Evolutionary conservation across 2,329 filamentous ascomycete genomes (phyloP).

Genomic region (Clarireedia paspali): DNA sequence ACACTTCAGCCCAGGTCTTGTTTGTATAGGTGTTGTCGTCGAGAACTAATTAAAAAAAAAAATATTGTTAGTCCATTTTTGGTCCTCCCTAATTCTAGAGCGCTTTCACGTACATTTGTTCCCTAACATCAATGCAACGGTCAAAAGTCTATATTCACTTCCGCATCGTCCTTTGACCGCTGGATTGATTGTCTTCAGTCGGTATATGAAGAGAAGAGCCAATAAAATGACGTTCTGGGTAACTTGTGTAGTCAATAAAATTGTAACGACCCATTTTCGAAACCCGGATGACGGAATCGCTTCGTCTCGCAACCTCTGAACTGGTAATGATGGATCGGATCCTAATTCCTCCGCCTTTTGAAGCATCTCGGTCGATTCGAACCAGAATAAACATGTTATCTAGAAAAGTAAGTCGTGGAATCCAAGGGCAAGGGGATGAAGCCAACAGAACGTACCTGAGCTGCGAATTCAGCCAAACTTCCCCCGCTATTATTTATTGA

Average conservation of each 20-base stretch:
- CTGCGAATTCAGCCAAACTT: slow-evolving; percentile 74
- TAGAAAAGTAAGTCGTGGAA: slow-evolving; percentile 33
- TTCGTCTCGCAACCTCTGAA: slow-evolving; percentile 56
- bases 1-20: slow-evolving; percentile 98
- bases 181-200: slow-evolving; percentile 84
- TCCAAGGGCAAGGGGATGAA: neutral
- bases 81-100: neutral
- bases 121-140: slow-evolving; percentile 92
- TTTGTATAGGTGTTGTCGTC: slow-evolving; percentile 99
- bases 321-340: slow-evolving; percentile 31
- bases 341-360: slow-evolving; percentile 56
- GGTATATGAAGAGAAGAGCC: slow-evolving; percentile 85
- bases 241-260: slow-evolving; percentile 90
- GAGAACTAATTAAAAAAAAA: slow-evolving; percentile 48
- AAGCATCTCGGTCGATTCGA: slow-evolving; percentile 77
- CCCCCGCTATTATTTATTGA: slow-evolving; percentile 71
- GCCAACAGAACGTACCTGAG: slow-evolving; percentile 50
- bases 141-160: slow-evolving; percentile 87
- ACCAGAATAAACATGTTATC: slow-evolving; percentile 98
- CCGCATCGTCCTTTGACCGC: slow-evolving; percentile 84
- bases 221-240: slow-evolving; percentile 91
- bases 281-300: slow-evolving; percentile 75
- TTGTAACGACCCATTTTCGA: slow-evolving; percentile 86
- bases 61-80: slow-evolving; percentile 18
- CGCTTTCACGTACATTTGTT: slow-evolving; percentile 70